A percentile compares a stretch with the other conserved stretches of the same genome.
Evolutionary conservation across 164 flowering plant genomes (phyloP).

Genomic region (Kingdonia uniflora): DNA sequence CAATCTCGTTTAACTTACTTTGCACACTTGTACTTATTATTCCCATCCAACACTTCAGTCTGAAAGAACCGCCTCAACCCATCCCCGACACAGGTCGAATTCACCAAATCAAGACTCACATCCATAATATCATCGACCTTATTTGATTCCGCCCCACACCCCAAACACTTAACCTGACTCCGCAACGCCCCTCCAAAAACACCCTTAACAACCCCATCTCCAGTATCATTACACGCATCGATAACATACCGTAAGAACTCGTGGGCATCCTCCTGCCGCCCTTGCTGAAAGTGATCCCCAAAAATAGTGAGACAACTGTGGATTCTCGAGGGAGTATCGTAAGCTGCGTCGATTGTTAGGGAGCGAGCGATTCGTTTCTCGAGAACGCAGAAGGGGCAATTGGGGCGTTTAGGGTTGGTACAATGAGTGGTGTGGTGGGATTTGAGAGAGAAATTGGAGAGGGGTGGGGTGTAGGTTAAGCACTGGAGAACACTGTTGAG

Average conservation of each 20-base stretch:
- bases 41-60: slow-evolving; percentile 85
- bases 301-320: slow-evolving; percentile 52
- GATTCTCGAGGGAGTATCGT: slow-evolving; percentile 65
- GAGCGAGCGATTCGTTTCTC: slow-evolving; percentile 71
- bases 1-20: slow-evolving; percentile 33
- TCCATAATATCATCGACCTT: slow-evolving; percentile 97
- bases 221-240: slow-evolving; percentile 79
- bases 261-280: slow-evolving; percentile 95
- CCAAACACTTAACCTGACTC: slow-evolving; percentile 84
- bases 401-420: not conserved
- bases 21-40: slow-evolving; percentile 82
- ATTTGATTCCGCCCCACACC: slow-evolving; percentile 70
- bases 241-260: slow-evolving; percentile 90
- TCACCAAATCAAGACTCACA: slow-evolving; percentile 74
- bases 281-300: slow-evolving; percentile 59
- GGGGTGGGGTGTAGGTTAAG: slow-evolving; percentile 96
- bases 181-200: slow-evolving; percentile 90
- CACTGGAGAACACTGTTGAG: slow-evolving; percentile 98
- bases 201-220: slow-evolving; percentile 54
- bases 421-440: slow-evolving; percentile 55
- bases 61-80: slow-evolving; percentile 74
- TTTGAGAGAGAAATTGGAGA: slow-evolving; percentile 81
- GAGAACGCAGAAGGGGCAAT: slow-evolving; percentile 79
- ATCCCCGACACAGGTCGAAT: slow-evolving; percentile 49
- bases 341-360: slow-evolving; percentile 35